Evolutionary conservation across 2,329 filamentous ascomycete genomes (phyloP).

Genomic region (Ophiostoma tasmaniense): DNA sequence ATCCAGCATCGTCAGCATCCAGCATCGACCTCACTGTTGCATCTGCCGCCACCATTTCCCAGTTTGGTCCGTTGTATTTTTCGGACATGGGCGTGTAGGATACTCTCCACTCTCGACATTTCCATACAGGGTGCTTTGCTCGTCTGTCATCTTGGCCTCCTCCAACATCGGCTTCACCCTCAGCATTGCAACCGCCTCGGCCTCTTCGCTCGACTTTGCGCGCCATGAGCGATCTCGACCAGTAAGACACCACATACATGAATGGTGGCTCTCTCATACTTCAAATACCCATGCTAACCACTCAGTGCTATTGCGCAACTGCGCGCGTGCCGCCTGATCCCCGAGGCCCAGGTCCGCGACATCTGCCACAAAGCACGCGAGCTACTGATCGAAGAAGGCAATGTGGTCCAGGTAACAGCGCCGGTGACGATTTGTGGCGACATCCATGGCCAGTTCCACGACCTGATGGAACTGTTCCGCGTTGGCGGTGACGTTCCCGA

Average conservation of each 20-base stretch:
- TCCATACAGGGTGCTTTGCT: not conserved
- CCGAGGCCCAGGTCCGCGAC: constrained; percentile 89
- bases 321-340: constrained; percentile 90
- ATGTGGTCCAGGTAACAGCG: constrained; percentile 90
- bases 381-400: constrained; percentile 92
- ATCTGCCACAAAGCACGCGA: constrained; percentile 96
- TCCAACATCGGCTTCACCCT: not conserved
- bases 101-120: not conserved
- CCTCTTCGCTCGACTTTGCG: not conserved
- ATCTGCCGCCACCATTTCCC: not conserved
- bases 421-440: constrained; percentile 98
- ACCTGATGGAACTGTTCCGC: constrained; percentile 92
- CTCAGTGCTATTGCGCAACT: constrained; percentile 78
- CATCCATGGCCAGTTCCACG: constrained; percentile 94
- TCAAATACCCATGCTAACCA: not conserved
- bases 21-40: not conserved
- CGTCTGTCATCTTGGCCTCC: not conserved
- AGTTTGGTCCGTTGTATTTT: not conserved
- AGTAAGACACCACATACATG: constrained; percentile 23
- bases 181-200: not conserved
- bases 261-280: not conserved
- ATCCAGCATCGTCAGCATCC: not conserved
- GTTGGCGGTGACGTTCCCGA: constrained; percentile 91
- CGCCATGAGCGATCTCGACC: constrained; percentile 86
- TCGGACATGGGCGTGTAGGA: not conserved